phyloP scores from a whole-genome alignment of 495 filamentous ascomycete genomes.

The Halenospora varia region DNA sequence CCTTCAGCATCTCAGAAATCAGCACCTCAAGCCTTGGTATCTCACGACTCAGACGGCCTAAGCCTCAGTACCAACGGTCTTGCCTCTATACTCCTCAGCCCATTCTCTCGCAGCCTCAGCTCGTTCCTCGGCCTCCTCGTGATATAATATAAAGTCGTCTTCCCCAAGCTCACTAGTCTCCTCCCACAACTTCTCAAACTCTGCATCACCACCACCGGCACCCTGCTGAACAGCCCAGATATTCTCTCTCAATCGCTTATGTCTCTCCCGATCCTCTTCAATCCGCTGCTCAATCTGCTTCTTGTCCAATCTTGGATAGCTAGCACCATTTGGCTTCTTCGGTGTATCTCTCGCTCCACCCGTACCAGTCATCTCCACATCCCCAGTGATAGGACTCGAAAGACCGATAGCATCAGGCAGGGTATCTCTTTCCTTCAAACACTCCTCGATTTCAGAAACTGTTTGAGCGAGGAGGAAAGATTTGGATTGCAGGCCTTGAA shows the following conservation, averaged over 20 bases:
- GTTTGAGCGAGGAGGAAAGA: slow-evolving; percentile 61
- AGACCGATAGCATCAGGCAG: slow-evolving; percentile 10
- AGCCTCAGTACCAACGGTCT: not conserved
- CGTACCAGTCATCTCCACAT: slow-evolving; percentile 27
- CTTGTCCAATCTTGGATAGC: slow-evolving; percentile 61
- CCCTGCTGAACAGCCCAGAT: slow-evolving; percentile 74
- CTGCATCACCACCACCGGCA: slow-evolving; percentile 40
- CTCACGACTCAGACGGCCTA: not conserved
- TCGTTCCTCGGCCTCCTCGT: slow-evolving; percentile 70
- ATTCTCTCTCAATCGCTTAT: slow-evolving; percentile 82
- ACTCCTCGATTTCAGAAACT: slow-evolving; percentile 73
- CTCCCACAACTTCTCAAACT: slow-evolving; percentile 72
- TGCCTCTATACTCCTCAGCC: slow-evolving; percentile 17
- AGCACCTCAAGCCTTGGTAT: too few relatives aligned
- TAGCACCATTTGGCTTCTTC: slow-evolving; percentile 20
- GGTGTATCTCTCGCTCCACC: slow-evolving; percentile 28
- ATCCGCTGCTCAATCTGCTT: slow-evolving; percentile 90
- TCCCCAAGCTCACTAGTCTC: slow-evolving; percentile 77
- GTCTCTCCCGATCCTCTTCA: slow-evolving; percentile 92
- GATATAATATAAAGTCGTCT: slow-evolving; percentile 70
- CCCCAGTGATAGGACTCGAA: slow-evolving; percentile 28
- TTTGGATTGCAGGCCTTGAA: slow-evolving; percentile 65
- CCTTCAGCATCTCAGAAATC: too few relatives aligned
- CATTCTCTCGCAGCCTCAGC: slow-evolving; percentile 10
- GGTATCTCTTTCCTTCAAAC: slow-evolving; percentile 60